Evolutionary conservation across 2,329 filamentous ascomycete genomes (phyloP).

Genomic region (Rhynchosporium graminicola): DNA sequence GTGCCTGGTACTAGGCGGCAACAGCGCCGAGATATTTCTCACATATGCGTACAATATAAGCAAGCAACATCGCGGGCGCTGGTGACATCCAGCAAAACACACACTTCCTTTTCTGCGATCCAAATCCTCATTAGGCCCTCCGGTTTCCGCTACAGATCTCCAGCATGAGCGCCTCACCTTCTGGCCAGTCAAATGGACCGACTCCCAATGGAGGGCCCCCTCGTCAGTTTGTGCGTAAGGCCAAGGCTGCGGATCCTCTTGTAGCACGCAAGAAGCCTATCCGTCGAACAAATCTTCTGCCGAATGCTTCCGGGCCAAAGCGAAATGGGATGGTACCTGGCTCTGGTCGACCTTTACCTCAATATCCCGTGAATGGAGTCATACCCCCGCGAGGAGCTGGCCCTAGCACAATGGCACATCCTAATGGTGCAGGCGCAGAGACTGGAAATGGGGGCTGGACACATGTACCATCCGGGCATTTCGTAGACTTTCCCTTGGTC

Average conservation of each 20-base stretch:
- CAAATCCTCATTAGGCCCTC: neutral
- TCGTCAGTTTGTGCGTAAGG: constrained; percentile 48
- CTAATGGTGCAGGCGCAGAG: constrained; percentile 45
- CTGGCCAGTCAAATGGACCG: constrained; percentile 49
- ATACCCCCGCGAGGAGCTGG: constrained; percentile 17
- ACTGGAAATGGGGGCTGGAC: constrained; percentile 59
- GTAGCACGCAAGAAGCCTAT: constrained; percentile 59
- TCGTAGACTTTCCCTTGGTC: constrained; percentile 67
- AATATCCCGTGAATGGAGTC: constrained; percentile 29
- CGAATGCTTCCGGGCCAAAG: constrained; percentile 23
- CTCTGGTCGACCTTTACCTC: constrained; percentile 15
- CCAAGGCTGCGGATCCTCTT: constrained; percentile 60
- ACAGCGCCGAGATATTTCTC: constrained; percentile 7
- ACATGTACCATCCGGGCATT: constrained; percentile 48
- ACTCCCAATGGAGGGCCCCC: constrained; percentile 50
- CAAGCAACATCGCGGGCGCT: constrained; percentile 22
- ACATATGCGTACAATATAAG: constrained; percentile 26
- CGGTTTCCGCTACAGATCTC: neutral
- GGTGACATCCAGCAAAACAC: constrained; percentile 18
- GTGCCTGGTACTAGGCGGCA: neutral
- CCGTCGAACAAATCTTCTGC: constrained; percentile 41
- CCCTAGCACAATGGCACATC: constrained; percentile 10
- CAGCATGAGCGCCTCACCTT: constrained; percentile 47
- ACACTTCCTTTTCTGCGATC: constrained; percentile 2
- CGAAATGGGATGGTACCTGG: constrained; percentile 29